Evolutionary conservation across 768 basidiomycete genomes (phyloP).

Genomic region (Pleurotus tuber-regium): DNA sequence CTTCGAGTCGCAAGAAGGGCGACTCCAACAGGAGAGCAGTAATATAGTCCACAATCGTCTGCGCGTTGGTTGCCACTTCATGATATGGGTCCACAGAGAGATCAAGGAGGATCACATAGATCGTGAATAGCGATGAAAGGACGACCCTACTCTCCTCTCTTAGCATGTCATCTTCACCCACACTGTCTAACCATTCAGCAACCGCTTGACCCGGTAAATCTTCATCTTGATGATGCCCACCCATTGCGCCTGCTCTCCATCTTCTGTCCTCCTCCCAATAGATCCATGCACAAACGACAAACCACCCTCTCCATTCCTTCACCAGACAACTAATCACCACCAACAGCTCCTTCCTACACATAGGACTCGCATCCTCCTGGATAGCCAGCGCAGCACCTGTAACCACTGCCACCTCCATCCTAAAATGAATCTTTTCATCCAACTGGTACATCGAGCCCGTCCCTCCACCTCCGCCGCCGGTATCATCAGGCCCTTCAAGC

Average conservation of each 20-base stretch:
- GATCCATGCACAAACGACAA: conserved; percentile 94
- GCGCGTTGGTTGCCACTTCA: conserved; percentile 89
- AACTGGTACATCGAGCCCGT: conserved; percentile 77
- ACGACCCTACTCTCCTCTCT: conserved; percentile 80
- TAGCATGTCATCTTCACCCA: conserved; percentile 53
- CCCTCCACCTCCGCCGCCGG: conserved; percentile 77
- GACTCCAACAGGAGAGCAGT: conserved; percentile 88
- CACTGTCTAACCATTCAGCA: conserved; percentile 73
- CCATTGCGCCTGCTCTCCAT: conserved; percentile 44
- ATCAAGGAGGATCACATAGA: conserved; percentile 85
- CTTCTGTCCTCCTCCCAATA: conserved; percentile 91
- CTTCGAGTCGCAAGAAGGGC: conserved; percentile 75
- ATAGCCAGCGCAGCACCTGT: conserved; percentile 86
- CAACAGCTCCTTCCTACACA: conserved; percentile 93
- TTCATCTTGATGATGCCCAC: conserved; percentile 50
- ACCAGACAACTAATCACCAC: conserved; percentile 90
- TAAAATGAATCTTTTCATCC: conserved; percentile 76
- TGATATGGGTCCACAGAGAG: conserved; percentile 91
- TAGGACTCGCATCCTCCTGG: conserved; percentile 92
- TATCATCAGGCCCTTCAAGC: conserved; percentile 48
- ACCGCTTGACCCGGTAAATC: conserved; percentile 72
- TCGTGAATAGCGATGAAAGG: conserved; percentile 91
- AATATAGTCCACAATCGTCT: conserved; percentile 90
- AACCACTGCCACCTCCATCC: conserved; percentile 89
- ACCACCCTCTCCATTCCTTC: conserved; percentile 95